Evolutionary conservation across 2,329 filamentous ascomycete species (phyloP), one percentile per base, ranked within the genome.

Genomic region (Botrytis fragariae): DNA sequence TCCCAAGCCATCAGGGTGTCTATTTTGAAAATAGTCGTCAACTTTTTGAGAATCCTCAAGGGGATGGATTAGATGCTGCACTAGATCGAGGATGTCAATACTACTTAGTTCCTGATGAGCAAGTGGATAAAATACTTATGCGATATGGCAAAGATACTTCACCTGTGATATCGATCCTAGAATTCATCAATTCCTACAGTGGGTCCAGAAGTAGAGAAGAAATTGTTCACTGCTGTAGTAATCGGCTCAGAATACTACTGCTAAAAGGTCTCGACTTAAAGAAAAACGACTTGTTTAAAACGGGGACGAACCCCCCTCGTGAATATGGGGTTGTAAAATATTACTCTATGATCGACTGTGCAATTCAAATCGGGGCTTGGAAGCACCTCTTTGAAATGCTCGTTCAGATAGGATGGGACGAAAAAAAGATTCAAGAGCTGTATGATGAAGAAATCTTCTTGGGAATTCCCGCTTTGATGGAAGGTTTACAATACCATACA

Each of bases 151-250:
- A 35, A 35, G 4, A 35, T 3, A 35, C 2, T 3, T 2, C 37
- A 51, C 25, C 48, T n/a, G 25, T 0, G 12, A 4, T 16, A 16
- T 54, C 25, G 4, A 54, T 54, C 18, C 25, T 54, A 2, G 1
- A 29, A 18, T 54, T 54, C 6, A 4, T 18, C 0, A 29, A 18
- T 0, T 0, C 0, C 3, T 54, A 54, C n/a, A 18, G 5, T 29
- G 51, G 14, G 14, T 8, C n/a, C 0, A 54, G 51, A 54, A 54
- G 14, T 12, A 16, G 51, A 18, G 51, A 29, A 29, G 51, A 54
- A 29, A 3, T 54, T 8, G 1, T 54, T 8, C 12, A 29, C n/a
- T 54, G 51, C n/a, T 54, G n/a, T 8, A 16, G 51, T 0, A 54
- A 18, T 18, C n/a, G 51, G 14, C 51, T 54, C 6, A n/a, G n/a